A percentile compares a stretch with the other conserved stretches of the same genome.
These are phyloP conservation scores for Waltiozyma sp. DNA, from an alignment of 1,139 yeast species.

Conservation along the genomic window DNA sequence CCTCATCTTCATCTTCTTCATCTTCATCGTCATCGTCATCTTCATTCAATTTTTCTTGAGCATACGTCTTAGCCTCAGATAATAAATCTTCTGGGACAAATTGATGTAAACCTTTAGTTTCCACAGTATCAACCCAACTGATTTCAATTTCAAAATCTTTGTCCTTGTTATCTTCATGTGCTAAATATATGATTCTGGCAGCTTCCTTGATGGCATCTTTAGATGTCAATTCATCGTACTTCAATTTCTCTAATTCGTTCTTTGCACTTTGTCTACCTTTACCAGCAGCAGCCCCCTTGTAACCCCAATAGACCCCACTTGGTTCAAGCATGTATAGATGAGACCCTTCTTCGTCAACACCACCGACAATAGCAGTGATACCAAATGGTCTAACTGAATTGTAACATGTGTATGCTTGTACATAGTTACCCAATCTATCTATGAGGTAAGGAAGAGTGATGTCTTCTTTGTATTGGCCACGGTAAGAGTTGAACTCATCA, in stretches of 20 bases:
- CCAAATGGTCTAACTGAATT: constrained; percentile 98
- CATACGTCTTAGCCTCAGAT: constrained; percentile 72
- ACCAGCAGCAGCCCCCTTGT: constrained; percentile 94
- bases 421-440: constrained; percentile 83
- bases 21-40: constrained; percentile 43
- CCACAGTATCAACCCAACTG: constrained; percentile 71
- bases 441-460: constrained; percentile 76
- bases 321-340: constrained; percentile 97
- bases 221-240: constrained; percentile 56
- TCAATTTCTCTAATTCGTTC: constrained; percentile 87
- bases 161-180: constrained; percentile 96
- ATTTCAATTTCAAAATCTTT: constrained; percentile 93
- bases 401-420: constrained; percentile 91
- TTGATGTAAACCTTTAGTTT: constrained; percentile 74
- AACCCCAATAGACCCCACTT: constrained; percentile 96
- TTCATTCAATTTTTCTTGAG: constrained; percentile 74
- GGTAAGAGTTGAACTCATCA: constrained; percentile 79
- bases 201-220: constrained; percentile 87
- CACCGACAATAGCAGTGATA: constrained; percentile 83
- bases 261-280: constrained; percentile 96
- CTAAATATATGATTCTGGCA: constrained; percentile 82
- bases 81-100: constrained; percentile 68
- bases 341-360: constrained; percentile 80
- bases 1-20: constrained; percentile 11
- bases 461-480: constrained; percentile 63